Conservation (phyloP, 1,139 yeast species). For the Candida sojae region DNA sequence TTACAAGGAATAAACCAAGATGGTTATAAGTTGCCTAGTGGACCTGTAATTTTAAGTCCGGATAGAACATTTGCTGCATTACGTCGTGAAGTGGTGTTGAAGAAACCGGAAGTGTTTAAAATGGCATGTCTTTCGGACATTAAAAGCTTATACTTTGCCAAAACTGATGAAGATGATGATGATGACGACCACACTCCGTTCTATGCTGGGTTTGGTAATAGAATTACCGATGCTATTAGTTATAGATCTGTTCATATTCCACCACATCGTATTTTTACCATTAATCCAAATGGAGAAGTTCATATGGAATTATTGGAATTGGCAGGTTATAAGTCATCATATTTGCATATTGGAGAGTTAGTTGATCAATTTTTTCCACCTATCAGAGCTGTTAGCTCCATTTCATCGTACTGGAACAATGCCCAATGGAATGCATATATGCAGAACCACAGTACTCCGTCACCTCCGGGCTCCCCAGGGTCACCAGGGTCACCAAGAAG, state of each 20-base stretch:
- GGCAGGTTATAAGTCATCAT: slow-evolving; percentile 89
- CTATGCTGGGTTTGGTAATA: slow-evolving; percentile 96
- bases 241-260: slow-evolving; percentile 95
- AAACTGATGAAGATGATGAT: slow-evolving; percentile 24
- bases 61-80: slow-evolving; percentile 97
- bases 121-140: slow-evolving; percentile 96
- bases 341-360: slow-evolving; percentile 86
- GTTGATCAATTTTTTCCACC: slow-evolving; percentile 99
- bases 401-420: slow-evolving; percentile 41
- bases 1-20: slow-evolving; percentile 75
- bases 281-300: slow-evolving; percentile 95
- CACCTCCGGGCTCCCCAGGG: slow-evolving; percentile 18
- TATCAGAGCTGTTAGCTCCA: slow-evolving; percentile 44
- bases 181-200: slow-evolving; percentile 67
- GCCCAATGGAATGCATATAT: slow-evolving; percentile 39
- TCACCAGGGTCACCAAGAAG: slow-evolving; percentile 25
- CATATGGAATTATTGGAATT: slow-evolving; percentile 94
- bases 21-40: slow-evolving; percentile 70
- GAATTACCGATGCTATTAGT: slow-evolving; percentile 95
- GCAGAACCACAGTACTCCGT: slow-evolving; percentile 14
- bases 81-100: slow-evolving; percentile 84
- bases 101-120: slow-evolving; percentile 96
- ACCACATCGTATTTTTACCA: slow-evolving; percentile 91
- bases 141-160: slow-evolving; percentile 56
- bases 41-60: slow-evolving; percentile 95